These are phyloP conservation scores for Neonectria magnoliae DNA, from an alignment of 2,329 filamentous ascomycete genomes.

Conservation along the genomic window DNA sequence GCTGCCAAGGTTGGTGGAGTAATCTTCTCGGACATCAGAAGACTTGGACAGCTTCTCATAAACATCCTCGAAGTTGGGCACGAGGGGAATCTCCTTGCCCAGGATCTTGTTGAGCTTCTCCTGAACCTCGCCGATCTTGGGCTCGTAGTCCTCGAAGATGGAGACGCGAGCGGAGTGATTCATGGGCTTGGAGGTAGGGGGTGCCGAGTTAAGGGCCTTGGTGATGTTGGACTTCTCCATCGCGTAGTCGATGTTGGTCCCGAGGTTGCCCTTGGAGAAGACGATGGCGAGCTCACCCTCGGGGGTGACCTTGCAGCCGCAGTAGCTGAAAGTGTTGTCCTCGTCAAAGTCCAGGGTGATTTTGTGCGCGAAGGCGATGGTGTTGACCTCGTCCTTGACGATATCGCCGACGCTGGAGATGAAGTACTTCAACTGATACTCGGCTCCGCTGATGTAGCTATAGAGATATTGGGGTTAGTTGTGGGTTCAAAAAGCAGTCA, in stretches of 20 bases:
- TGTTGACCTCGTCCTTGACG: slow-evolving; percentile 59
- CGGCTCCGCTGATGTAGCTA: slow-evolving; percentile 58
- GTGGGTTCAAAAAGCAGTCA: neutral
- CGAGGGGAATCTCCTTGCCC: slow-evolving; percentile 55
- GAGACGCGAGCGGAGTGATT: slow-evolving; percentile 55
- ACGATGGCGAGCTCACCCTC: slow-evolving; percentile 60
- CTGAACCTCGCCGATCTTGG: slow-evolving; percentile 50
- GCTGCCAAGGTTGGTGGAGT: slow-evolving; percentile 55
- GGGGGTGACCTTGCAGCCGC: slow-evolving; percentile 52
- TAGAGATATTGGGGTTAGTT: neutral
- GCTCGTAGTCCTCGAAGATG: slow-evolving; percentile 56
- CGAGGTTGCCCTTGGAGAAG: slow-evolving; percentile 55
- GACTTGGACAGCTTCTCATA: slow-evolving; percentile 53
- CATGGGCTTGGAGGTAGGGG: slow-evolving; percentile 46
- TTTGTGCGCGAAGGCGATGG: slow-evolving; percentile 53
- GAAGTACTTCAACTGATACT: slow-evolving; percentile 54
- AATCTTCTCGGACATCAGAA: slow-evolving; percentile 47
- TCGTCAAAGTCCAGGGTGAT: slow-evolving; percentile 60
- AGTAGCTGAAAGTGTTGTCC: slow-evolving; percentile 53
- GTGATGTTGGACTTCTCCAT: slow-evolving; percentile 50
- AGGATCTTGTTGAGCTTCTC: slow-evolving; percentile 53
- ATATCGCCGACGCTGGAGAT: slow-evolving; percentile 49
- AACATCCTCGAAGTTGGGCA: slow-evolving; percentile 57
- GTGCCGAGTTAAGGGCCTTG: slow-evolving; percentile 58
- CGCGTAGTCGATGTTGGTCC: slow-evolving; percentile 56